A percentile compares a stretch with the other conserved stretches of the same genome.
These are phyloP conservation scores for Hydrangea macrophylla DNA, from an alignment of 148 eudicot species.

Conservation along the genomic window DNA sequence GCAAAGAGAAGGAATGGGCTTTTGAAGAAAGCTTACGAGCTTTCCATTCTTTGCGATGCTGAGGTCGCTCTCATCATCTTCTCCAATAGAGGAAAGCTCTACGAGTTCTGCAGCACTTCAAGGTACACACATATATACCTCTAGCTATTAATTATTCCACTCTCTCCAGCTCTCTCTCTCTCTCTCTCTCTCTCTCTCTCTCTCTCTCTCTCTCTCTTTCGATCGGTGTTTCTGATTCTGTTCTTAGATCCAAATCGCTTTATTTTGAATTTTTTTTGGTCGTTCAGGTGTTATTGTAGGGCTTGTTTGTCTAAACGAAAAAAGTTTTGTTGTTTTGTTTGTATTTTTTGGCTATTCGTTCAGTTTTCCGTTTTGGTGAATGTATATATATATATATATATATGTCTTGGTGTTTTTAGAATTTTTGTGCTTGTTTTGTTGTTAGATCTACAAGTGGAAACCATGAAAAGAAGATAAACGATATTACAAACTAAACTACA, in stretches of 20 bases:
- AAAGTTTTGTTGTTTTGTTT: neutral
- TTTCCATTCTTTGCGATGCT: constrained; percentile 59
- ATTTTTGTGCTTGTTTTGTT: constrained; percentile 18
- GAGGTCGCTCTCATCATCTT: constrained; percentile 68
- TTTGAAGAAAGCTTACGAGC: constrained; percentile 64
- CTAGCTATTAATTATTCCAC: too few species aligned
- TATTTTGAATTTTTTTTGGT: too few species aligned
- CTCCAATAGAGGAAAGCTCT: constrained; percentile 59
- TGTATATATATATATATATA: too few species aligned
- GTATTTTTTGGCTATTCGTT: neutral
- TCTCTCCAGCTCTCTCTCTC: neutral
- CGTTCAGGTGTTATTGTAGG: neutral
- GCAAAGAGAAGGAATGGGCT: constrained; percentile 64
- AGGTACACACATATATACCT: constrained; percentile 27
- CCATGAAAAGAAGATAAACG: neutral
- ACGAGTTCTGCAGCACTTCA: constrained; percentile 57
- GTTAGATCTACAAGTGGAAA: constrained; percentile 19
- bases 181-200: neutral
- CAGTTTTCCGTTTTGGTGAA: constrained; percentile 55
- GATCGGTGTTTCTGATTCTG: constrained; percentile 1
- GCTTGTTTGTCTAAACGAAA: neutral
- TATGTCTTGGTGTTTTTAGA: constrained; percentile 57
- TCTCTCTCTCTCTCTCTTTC: constrained; percentile 12
- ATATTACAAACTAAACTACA: too few species aligned
- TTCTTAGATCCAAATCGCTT: neutral